phyloP scores from a whole-genome alignment of 257 asterid species.

The Vinca minor region DNA sequence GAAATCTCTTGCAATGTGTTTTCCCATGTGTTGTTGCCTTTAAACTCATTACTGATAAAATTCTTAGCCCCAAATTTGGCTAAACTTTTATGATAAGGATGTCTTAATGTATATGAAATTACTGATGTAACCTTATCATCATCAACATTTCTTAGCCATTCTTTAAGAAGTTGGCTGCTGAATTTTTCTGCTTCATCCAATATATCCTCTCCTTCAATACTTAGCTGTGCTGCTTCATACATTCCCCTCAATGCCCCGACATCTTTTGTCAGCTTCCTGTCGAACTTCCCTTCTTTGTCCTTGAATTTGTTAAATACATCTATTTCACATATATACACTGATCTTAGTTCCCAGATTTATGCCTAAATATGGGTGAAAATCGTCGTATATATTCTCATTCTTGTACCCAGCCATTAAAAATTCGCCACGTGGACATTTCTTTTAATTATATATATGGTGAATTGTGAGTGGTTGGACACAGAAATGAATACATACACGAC shows the following conservation, averaged over 20 bases:
- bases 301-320: constrained; percentile 35
- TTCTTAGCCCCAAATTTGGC: constrained; percentile 10
- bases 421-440: no score
- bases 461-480: no score
- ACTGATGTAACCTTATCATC: not conserved
- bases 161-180: constrained; percentile 14
- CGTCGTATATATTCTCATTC: no score
- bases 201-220: constrained; percentile 36
- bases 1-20: constrained; percentile 30
- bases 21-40: constrained; percentile 19
- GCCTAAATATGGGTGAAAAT: no score
- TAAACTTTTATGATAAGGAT: constrained; percentile 42
- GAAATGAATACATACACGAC: no score
- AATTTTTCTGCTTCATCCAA: constrained; percentile 39
- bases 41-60: constrained; percentile 7
- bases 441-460: no score
- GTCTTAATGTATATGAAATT: constrained; percentile 21
- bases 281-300: constrained; percentile 27
- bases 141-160: not conserved
- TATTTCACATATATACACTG: constrained; percentile 10
- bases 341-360: not conserved
- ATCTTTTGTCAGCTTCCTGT: constrained; percentile 13
- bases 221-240: constrained; percentile 44
- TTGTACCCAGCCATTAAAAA: no score
- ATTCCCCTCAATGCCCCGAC: constrained; percentile 26